These are phyloP conservation scores for Cokeromyces recurvatus DNA, from an alignment of 371 early-diverging fungal species.

Conservation along the genomic window DNA sequence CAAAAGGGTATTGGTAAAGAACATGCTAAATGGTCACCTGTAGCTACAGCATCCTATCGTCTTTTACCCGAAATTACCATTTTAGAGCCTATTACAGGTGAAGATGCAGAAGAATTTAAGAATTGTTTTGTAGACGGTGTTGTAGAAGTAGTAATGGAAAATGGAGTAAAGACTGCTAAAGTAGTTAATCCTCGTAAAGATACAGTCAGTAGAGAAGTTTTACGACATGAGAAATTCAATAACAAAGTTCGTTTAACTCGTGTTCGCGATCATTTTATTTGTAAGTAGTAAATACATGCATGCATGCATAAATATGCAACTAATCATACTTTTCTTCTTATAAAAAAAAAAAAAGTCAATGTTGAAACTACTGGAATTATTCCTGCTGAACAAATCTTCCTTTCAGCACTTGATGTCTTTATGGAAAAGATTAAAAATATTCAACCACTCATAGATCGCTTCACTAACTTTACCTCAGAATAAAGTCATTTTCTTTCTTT, in stretches of 20 bases:
- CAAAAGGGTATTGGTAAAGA: constrained; percentile 93
- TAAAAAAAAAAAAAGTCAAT: constrained; percentile 51
- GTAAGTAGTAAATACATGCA: constrained; percentile 51
- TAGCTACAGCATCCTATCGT: constrained; percentile 96
- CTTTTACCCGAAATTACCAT: constrained; percentile 92
- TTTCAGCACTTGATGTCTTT: constrained; percentile 72
- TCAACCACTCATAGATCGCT: constrained; percentile 43
- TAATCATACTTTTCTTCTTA: no score
- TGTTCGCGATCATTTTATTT: constrained; percentile 95
- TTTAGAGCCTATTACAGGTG: constrained; percentile 80
- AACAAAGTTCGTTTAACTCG: constrained; percentile 88
- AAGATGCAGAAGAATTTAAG: constrained; percentile 84
- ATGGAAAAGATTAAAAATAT: constrained; percentile 73
- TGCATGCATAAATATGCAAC: no score
- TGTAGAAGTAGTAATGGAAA: constrained; percentile 70
- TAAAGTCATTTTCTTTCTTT: not conserved
- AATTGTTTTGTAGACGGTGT: constrained; percentile 93
- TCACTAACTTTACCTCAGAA: constrained; percentile 10
- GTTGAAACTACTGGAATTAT: constrained; percentile 88
- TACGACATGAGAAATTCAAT: constrained; percentile 92
- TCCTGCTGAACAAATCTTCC: constrained; percentile 75
- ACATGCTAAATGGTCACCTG: constrained; percentile 99
- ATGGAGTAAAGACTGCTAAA: constrained; percentile 64
- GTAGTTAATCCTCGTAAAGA: constrained; percentile 94
- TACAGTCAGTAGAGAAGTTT: constrained; percentile 93